phyloP scores from a whole-genome alignment of 352 stramenopile species.

The Phytophthora sp. region DNA sequence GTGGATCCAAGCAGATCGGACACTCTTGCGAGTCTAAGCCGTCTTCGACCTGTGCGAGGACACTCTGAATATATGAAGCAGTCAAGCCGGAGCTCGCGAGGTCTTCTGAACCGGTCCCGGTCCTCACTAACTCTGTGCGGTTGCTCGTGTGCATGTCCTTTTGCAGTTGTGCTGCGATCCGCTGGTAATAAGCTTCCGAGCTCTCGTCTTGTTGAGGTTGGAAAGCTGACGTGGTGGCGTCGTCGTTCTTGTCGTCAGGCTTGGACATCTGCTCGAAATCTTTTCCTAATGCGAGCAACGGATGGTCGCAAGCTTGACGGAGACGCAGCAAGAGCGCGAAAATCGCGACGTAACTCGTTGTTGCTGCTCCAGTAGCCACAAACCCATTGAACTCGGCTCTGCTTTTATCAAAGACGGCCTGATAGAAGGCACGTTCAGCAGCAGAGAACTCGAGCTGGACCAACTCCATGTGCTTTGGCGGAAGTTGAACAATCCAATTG shows the following conservation, averaged over 20 bases:
- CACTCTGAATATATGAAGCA: constrained; percentile 67
- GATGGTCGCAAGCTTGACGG: constrained; percentile 91
- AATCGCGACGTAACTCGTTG: constrained; percentile 88
- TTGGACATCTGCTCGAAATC: constrained; percentile 56
- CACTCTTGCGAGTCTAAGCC: constrained; percentile 84
- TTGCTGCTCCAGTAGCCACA: constrained; percentile 74
- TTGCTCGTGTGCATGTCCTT: constrained; percentile 51
- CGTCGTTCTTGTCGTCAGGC: constrained; percentile 5
- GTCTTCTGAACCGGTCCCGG: neutral
- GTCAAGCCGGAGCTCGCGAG: constrained; percentile 39
- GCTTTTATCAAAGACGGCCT: constrained; percentile 84
- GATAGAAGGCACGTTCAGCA: constrained; percentile 86
- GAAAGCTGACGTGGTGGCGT: constrained; percentile 35
- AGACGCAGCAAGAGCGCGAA: constrained; percentile 88
- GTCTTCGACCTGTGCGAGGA: constrained; percentile 82
- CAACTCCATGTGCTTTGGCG: constrained; percentile 71
- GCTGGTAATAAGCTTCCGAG: constrained; percentile 63
- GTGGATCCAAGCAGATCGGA: constrained; percentile 84
- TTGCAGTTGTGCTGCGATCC: constrained; percentile 60
- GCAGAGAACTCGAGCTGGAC: constrained; percentile 74
- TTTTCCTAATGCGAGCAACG: constrained; percentile 82
- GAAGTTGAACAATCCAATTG: constrained; percentile 74
- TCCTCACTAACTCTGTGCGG: constrained; percentile 19
- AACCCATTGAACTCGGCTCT: constrained; percentile 91
- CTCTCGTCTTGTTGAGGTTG: constrained; percentile 57